phyloP scores from a whole-genome alignment of 192 early-diverging fungal species.

The Bifiguratus adelaidae region DNA sequence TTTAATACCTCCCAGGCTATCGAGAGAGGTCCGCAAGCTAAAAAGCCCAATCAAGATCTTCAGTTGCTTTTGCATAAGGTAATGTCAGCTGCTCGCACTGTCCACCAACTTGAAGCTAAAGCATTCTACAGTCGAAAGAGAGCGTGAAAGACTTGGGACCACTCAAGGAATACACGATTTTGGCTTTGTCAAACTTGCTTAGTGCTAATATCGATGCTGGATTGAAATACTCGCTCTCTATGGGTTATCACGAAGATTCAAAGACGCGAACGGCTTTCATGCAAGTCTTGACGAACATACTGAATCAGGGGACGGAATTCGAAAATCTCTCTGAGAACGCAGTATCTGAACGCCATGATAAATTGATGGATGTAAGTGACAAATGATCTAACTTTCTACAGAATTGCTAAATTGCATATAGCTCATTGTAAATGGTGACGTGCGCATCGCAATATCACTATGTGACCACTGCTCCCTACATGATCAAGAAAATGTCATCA shows the following conservation, averaged over 20 bases:
- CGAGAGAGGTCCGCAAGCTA: conserved; percentile 17
- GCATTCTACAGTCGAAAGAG: conserved; percentile 30
- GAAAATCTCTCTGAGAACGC: conserved; percentile 51
- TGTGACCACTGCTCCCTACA: conserved; percentile 63
- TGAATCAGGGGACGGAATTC: conserved; percentile 58
- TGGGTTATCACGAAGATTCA: conserved; percentile 72
- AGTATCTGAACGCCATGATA: conserved; percentile 47
- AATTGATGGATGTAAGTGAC: conserved; percentile 41
- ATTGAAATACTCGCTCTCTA: conserved; percentile 62
- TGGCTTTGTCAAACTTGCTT: conserved; percentile 68
- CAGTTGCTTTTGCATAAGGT: too few species aligned
- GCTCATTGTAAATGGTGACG: background rate
- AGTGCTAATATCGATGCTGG: conserved; percentile 75
- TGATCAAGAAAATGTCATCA: conserved; percentile 68
- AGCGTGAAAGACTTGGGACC: conserved; percentile 26
- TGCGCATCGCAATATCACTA: conserved; percentile 57
- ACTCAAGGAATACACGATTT: conserved; percentile 58
- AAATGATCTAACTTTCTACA: background rate
- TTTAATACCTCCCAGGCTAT: conserved; percentile 37
- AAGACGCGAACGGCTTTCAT: conserved; percentile 69
- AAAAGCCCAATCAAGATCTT: too few species aligned
- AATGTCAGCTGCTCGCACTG: conserved; percentile 3
- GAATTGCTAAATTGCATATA: background rate
- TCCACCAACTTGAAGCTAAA: too few species aligned
- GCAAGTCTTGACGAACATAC: conserved; percentile 68